Evolutionary conservation across 495 filamentous ascomycete species (phyloP).

Genomic region (Rostrohypoxylon terebratum): DNA sequence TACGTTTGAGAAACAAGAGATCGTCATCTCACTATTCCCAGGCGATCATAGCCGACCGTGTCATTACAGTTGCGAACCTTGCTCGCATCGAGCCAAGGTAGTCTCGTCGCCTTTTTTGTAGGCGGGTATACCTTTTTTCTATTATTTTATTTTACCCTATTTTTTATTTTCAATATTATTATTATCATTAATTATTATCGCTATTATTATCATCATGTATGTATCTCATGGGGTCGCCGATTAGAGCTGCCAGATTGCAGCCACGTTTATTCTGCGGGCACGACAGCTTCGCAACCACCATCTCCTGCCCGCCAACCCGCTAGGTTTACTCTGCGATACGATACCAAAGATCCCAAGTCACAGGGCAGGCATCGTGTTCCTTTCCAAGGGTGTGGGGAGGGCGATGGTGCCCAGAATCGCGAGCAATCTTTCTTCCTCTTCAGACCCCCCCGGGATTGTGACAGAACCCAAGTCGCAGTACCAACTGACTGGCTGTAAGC

Average conservation of each 20-base stretch:
- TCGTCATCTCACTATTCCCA: constrained; percentile 47
- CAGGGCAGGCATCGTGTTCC: constrained; percentile 15
- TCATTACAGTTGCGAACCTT: constrained; percentile 38
- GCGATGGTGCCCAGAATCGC: constrained; percentile 29
- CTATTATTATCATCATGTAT: neutral
- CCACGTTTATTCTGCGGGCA: constrained; percentile 25
- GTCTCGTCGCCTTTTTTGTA: neutral
- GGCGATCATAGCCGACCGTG: constrained; percentile 46
- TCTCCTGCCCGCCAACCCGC: neutral
- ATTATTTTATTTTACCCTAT: neutral
- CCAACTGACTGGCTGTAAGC: constrained; percentile 46
- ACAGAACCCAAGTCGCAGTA: constrained; percentile 40
- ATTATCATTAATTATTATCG: neutral
- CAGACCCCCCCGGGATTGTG: constrained; percentile 30
- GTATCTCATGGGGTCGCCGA: neutral
- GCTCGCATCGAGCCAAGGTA: constrained; percentile 33
- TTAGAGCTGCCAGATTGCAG: constrained; percentile 14
- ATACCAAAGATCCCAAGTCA: constrained; percentile 25
- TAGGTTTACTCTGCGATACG: constrained; percentile 16
- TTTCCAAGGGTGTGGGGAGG: constrained; percentile 29
- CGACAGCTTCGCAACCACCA: constrained; percentile 5
- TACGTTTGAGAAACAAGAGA: constrained; percentile 47
- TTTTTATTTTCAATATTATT: neutral
- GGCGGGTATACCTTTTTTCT: neutral
- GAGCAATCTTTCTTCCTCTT: constrained; percentile 29